phyloP scores from a whole-genome alignment of 2,329 filamentous ascomycete genomes.

The Aspergillus carbonarius region DNA sequence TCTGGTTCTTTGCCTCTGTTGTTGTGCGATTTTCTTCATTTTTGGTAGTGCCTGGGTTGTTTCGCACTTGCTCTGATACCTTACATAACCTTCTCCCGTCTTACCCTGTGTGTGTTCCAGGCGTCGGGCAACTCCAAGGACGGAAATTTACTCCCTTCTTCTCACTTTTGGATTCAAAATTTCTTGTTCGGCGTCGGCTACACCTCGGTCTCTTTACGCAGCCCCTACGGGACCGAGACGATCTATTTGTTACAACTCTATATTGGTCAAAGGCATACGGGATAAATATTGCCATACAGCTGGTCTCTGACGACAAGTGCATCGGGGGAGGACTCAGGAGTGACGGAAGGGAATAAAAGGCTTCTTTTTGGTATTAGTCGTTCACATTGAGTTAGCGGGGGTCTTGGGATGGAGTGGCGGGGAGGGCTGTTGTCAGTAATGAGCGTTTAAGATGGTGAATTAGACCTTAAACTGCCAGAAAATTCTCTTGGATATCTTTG shows the following conservation, averaged over 20 bases:
- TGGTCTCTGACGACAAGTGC: background rate
- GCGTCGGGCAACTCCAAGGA: constrained; percentile 28
- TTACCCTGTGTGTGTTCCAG: constrained; percentile 24
- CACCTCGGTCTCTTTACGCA: background rate
- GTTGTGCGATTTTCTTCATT: constrained; percentile 17
- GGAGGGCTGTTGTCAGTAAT: constrained; percentile 2
- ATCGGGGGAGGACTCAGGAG: background rate
- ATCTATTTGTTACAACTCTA: background rate
- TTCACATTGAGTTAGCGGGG: background rate
- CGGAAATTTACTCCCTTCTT: constrained; percentile 20
- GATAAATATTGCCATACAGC: background rate
- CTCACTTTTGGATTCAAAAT: constrained; percentile 26
- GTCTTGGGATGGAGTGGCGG: constrained; percentile 1
- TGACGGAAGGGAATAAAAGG: background rate
- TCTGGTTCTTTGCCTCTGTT: constrained; percentile 23
- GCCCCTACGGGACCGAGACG: background rate
- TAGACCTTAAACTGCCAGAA: background rate
- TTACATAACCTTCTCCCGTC: constrained; percentile 26
- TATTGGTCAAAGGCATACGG: background rate
- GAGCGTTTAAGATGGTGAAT: constrained; percentile 11
- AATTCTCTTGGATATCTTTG: background rate
- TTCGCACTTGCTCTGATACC: constrained; percentile 32
- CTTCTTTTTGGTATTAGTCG: background rate
- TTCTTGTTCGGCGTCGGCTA: constrained; percentile 17
- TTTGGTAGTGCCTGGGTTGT: constrained; percentile 25